Conservation (phyloP, 805 yeast species). For the Candida verbasci region DNA sequence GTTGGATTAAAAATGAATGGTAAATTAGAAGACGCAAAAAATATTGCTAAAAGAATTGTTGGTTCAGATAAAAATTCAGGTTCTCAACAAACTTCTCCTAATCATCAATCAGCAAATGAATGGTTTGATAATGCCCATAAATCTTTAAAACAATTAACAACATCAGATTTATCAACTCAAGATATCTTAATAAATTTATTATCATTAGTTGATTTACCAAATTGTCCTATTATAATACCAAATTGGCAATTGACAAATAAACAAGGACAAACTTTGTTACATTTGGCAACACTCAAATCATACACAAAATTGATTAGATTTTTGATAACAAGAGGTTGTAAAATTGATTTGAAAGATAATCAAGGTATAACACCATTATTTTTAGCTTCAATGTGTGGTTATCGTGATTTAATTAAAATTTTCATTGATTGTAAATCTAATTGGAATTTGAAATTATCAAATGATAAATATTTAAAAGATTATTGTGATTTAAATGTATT, state of each 20-base stretch:
- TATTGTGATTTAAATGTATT: conserved; percentile 43
- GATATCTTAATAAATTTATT: conserved; percentile 47
- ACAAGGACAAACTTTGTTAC: conserved; percentile 86
- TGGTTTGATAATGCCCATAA: conserved; percentile 54
- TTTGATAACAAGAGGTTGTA: conserved; percentile 62
- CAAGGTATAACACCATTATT: conserved; percentile 87
- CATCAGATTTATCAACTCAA: conserved; percentile 44
- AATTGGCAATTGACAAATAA: conserved; percentile 78
- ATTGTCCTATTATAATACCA: conserved; percentile 56
- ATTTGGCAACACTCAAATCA: conserved; percentile 76
- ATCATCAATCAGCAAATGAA: conserved; percentile 23
- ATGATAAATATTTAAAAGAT: conserved; percentile 41
- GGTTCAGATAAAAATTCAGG: conserved; percentile 44
- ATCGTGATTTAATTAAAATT: conserved; percentile 58
- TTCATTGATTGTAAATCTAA: conserved; percentile 64
- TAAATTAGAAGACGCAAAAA: conserved; percentile 87
- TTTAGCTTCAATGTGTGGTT: conserved; percentile 75
- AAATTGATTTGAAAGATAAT: conserved; percentile 67
- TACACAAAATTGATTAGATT: conserved; percentile 58
- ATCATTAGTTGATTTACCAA: conserved; percentile 60
- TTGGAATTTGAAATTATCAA: conserved; percentile 45
- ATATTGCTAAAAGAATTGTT: conserved; percentile 87
- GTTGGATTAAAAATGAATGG: conserved; percentile 98
- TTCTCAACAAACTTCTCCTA: conserved; percentile 7
- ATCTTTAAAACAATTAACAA: conserved; percentile 42